Conservation (phyloP, 495 filamentous ascomycete genomes). For the Xylaria bambusicola region DNA sequence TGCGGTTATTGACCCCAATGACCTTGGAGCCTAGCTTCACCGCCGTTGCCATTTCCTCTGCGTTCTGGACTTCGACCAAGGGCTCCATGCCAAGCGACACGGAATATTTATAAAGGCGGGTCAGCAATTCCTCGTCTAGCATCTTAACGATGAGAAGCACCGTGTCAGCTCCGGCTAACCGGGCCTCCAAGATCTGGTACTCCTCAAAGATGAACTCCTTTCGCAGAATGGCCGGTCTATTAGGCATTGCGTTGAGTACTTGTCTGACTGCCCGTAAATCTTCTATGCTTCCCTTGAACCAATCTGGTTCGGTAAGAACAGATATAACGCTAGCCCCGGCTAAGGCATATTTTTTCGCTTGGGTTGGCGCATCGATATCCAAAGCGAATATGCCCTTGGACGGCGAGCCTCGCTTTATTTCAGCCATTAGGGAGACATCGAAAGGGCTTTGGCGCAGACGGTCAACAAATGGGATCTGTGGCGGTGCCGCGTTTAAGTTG, state of each 20-base stretch:
- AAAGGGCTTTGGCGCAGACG: constrained; percentile 80
- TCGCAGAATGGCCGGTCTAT: constrained; percentile 85
- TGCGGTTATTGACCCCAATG: constrained; percentile 97
- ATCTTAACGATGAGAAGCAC: constrained; percentile 98
- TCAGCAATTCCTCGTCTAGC: constrained; percentile 76
- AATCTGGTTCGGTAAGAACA: constrained; percentile 95
- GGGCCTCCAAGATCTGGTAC: constrained; percentile 95
- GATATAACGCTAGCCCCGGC: constrained; percentile 96
- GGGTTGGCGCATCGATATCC: constrained; percentile 80
- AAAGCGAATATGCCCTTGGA: constrained; percentile 95
- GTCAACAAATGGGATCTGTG: constrained; percentile 78
- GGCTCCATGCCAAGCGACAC: constrained; percentile 94
- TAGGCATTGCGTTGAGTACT: constrained; percentile 83
- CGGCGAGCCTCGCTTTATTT: constrained; percentile 95
- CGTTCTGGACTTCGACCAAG: constrained; percentile 92
- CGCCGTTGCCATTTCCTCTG: constrained; percentile 87
- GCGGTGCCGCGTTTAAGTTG: constrained; percentile 78
- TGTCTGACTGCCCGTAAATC: constrained; percentile 87
- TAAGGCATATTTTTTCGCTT: constrained; percentile 88
- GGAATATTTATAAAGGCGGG: constrained; percentile 82
- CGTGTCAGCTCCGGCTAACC: constrained; percentile 91
- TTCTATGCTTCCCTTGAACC: constrained; percentile 98
- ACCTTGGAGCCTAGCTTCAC: constrained; percentile 87
- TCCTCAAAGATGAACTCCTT: constrained; percentile 99
- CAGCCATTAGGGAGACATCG: constrained; percentile 84